Base-by-base conservation (phyloP, 2,329 filamentous ascomycete genomes). In the Zelopaecilomyces penicillatus region DNA sequence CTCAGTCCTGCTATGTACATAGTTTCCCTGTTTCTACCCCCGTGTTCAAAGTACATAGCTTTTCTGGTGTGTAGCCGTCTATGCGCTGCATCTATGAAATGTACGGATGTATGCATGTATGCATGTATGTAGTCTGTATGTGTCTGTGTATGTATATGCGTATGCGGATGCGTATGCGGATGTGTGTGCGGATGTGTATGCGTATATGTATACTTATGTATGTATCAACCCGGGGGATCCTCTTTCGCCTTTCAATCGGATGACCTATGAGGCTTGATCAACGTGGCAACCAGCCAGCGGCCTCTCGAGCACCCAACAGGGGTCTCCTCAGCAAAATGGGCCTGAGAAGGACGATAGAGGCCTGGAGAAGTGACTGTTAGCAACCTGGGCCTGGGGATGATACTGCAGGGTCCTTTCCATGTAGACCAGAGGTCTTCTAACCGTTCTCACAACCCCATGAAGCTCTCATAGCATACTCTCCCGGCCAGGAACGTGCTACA, bases 221-320 rank as follows among this genome's bases (percentile, higher is more conserved):
- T 41, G 29, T 19, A 42, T n/a, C 37, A 46, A 35, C 44, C 40
- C 40, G 44, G 19, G 40, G 30, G 40, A 46, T 37, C 30, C 35
- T 39, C 34, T 37, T 44, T 33, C 39, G 31, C 30, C 29, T 42
- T 41, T 42, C 39, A 30, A 36, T 34, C 42, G 27, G n/a, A 26
- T 29, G 34, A 37, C 33, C 36, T 43, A 44, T 47, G 45, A 52
- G 44, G 48, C 48, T 47, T 36, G 38, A 57, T 60, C 58, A 62
- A 64, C 60, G 60, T 65, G 62, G 60, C 61, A 62, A 54, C 44
- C 54, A 54, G 49, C 49, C 51, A 57, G 50, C 46, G 46, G 43
- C 44, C 46, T 49, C 42, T 40, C 30, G 32, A 47, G 45, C 42
- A 44, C 34, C 45, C 12, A n/a, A 29, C 12, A 32, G 35, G 38